Evolutionary conservation across 306 rosid genomes (phyloP).

Genomic region (cucumber (Cucumis sativus)): DNA sequence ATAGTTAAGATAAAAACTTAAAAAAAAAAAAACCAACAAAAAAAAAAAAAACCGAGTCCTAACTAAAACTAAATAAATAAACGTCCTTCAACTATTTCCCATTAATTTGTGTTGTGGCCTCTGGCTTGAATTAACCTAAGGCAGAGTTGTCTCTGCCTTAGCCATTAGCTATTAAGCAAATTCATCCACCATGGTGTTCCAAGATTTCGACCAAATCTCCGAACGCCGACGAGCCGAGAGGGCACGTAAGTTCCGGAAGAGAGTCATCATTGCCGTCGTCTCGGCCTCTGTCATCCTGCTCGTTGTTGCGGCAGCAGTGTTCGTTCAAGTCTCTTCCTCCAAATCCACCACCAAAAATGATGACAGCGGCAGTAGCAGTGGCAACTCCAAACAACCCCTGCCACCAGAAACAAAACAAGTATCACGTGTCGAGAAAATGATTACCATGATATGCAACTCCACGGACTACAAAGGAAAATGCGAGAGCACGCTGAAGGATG

Average conservation of each 20-base stretch:
- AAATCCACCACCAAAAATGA: background rate
- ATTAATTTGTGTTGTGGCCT: background rate
- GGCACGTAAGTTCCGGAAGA: conserved; percentile 27
- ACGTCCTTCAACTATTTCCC: background rate
- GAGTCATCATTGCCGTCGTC: conserved; percentile 29
- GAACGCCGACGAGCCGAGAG: conserved; percentile 51
- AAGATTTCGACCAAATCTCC: conserved; percentile 67
- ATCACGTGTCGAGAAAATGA: conserved; percentile 7
- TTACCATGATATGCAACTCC: conserved; percentile 30
- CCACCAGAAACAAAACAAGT: background rate
- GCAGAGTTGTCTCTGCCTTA: conserved; percentile 94
- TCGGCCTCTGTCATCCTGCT: conserved; percentile 20
- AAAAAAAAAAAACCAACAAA: background rate
- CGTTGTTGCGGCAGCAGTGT: conserved; percentile 4
- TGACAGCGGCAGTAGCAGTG: background rate
- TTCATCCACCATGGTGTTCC: conserved; percentile 48
- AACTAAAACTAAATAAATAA: background rate
- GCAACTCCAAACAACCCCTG: background rate
- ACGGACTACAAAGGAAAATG: conserved; percentile 48
- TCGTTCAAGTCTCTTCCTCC: conserved; percentile 12
- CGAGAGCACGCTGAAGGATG: conserved; percentile 25
- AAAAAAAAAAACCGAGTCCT: background rate
- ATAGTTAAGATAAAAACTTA: no score
- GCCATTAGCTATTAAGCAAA: conserved; percentile 1
- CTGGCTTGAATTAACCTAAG: conserved; percentile 31